Evolutionary conservation across 768 basidiomycete genomes (phyloP).

Genomic region (Termitomyces heimii): DNA sequence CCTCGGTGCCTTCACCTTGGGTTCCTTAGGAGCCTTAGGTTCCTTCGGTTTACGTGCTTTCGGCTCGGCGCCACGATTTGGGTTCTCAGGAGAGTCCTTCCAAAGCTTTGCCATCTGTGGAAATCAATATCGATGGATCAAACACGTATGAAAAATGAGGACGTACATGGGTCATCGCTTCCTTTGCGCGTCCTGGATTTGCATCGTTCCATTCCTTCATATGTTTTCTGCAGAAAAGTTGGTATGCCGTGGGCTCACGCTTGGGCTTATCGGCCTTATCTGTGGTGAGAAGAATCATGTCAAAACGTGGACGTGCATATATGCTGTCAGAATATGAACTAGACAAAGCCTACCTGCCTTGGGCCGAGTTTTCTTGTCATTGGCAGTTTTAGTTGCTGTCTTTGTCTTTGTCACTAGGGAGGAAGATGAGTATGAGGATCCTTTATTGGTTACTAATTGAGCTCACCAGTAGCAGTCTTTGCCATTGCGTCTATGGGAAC

Average conservation of each 20-base stretch:
- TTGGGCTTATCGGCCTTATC: conserved; percentile 45
- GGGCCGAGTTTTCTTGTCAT: conserved; percentile 29
- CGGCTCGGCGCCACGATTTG: conserved; percentile 50
- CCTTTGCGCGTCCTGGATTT: conserved; percentile 44
- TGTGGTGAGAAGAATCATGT: not conserved
- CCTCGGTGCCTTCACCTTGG: conserved; percentile 16
- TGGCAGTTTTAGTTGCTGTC: conserved; percentile 49
- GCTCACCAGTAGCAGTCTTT: conserved; percentile 42
- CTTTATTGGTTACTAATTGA: not conserved
- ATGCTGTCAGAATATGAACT: conserved; percentile 1
- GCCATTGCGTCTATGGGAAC: conserved; percentile 32
- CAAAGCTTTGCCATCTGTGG: conserved; percentile 50
- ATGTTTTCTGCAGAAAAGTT: conserved; percentile 48
- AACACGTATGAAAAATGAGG: not conserved
- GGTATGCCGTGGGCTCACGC: conserved; percentile 55
- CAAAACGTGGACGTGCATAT: not conserved
- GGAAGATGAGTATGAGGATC: not conserved
- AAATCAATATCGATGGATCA: not conserved
- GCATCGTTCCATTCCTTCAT: conserved; percentile 54
- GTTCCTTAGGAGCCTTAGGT: conserved; percentile 24
- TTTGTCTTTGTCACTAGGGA: conserved; percentile 44
- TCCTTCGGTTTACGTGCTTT: conserved; percentile 42
- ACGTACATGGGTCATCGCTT: conserved; percentile 44
- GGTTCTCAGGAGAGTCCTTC: conserved; percentile 58
- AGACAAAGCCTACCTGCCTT: conserved; percentile 24